Base-by-base conservation (phyloP, 805 yeast species). In the Candida arabinofermentans region DNA sequence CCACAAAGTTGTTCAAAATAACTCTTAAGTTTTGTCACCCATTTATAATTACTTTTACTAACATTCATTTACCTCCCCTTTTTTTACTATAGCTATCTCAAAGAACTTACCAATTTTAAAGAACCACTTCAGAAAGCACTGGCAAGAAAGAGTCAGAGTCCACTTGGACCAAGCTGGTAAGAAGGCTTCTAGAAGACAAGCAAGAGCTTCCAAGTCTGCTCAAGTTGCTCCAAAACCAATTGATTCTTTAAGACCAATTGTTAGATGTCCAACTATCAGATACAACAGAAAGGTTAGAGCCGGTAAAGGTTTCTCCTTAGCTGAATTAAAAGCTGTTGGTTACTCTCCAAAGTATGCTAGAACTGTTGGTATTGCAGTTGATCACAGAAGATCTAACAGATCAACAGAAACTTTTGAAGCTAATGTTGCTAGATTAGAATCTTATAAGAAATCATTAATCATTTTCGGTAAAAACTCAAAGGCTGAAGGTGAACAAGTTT, bases 121-220 rank as follows among this genome's bases (percentile, higher is more conserved):
- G 85, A 91, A 91, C 85, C 99, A 93, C 82, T 91, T 91, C 96
- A 86, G 97, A 83, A 91, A 91, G 87, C 91, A 91, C 96, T 93
- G 99, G 99, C 98, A 93, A 80, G 96, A 88, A 77, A 87, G 98
- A 71, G 99, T 93, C 82, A 87, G 81, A 74, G 96, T 88, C 67
- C 99, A 95, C 89, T 86, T 93, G 71, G 97, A 93, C 91, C 99
- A 93, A 82, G 96, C 99, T 69, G 99, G 99, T 74, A 89, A 91
- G 84, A 93, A 93, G 84, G 89, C 77, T 67, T 83, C 95, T 57
- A 89, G 99, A 84, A 86, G 99, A 79, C 78, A 76, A 59, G 85
- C 96, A 59, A 88, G 99, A 78, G 84, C 86, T 69, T 65, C 83
- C 64, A 90, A 86, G 80, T 96, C 96, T 64, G 96, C 96, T 64